Base-by-base conservation (phyloP, 495 filamentous ascomycete species). In the Neurospora sp. region DNA sequence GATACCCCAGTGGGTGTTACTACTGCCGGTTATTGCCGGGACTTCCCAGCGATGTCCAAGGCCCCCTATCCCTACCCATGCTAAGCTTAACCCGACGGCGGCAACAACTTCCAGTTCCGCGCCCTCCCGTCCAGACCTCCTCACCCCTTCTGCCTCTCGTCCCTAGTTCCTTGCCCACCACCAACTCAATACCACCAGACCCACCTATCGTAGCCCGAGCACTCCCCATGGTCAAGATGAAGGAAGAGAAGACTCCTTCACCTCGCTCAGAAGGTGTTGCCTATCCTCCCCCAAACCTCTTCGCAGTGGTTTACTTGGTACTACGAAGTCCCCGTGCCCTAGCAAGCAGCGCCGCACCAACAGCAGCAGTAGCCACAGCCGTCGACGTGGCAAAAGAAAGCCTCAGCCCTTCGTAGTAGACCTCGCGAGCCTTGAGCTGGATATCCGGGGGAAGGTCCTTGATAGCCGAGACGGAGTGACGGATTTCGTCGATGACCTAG, bases 401-500 rank as follows among this genome's bases (percentile, higher is more conserved):
- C 40, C 83, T 80, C 14, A 91, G 83, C 0, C 88, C 89, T 5
- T 85, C 83, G 69, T 87, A 89, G 70, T 90, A 90, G 0, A 90
- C 88, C n/a, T 85, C 74, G 18, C 88, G 82, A 10, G 86, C 89
- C 40, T 86, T 85, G 53, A 88, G 84, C 74, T 91, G 89, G 27
- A 89, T 82, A 45, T 90, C 88, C 0, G 85, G 86, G 0, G 88
- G 88, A 0, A 91, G 82, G 9, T 80, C 77, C 35, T 82, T 81
- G 44, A 91, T 83, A 3, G 85, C 85, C 3, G 87, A 85, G 9
- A 89, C 85, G 0, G 88, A 90, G 74, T 90, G 89, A 5, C 89
- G 81, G 74, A 91, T 91, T 53, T 87, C 85, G 44, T 88, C 84
- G 42, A 90, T 87, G 53, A 89, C 78, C 88, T 89, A 77, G 6